Conservation (phyloP, 805 yeast genomes). For the Monosporozyma aerobia region DNA sequence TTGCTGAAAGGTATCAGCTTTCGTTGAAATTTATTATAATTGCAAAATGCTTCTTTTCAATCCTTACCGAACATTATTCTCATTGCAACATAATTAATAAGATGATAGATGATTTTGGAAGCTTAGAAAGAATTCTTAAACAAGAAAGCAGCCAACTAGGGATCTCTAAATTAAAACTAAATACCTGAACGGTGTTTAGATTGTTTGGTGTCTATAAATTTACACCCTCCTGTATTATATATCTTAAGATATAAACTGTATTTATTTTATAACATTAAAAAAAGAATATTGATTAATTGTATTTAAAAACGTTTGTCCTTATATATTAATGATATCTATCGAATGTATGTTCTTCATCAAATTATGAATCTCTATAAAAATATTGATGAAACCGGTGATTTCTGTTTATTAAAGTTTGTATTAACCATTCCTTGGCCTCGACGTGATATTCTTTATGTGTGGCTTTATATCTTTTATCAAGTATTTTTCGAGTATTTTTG, state of each 20-base stretch:
- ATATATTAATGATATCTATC: neutral
- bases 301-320: neutral
- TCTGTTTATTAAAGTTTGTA: constrained; percentile 25
- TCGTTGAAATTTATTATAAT: constrained; percentile 22
- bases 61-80: constrained; percentile 17
- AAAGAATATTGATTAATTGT: neutral
- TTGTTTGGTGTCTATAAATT: neutral
- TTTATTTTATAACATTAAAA: neutral
- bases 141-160: neutral
- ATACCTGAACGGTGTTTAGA: neutral
- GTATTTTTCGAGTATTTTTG: constrained; percentile 3
- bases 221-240: neutral
- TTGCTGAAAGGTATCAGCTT: constrained; percentile 23
- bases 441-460: constrained; percentile 9
- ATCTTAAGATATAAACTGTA: neutral
- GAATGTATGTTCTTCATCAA: neutral
- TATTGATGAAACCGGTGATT: constrained; percentile 6
- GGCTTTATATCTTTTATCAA: constrained; percentile 1
- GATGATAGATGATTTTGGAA: constrained; percentile 18
- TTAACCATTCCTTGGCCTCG: constrained; percentile 28
- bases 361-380: neutral
- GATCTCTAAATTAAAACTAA: neutral
- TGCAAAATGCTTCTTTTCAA: constrained; percentile 21
- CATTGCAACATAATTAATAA: constrained; percentile 24
- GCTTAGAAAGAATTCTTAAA: constrained; percentile 10